Evolutionary conservation across 257 asterid species (phyloP).

Genomic region (Paraleonurus japonicus): DNA sequence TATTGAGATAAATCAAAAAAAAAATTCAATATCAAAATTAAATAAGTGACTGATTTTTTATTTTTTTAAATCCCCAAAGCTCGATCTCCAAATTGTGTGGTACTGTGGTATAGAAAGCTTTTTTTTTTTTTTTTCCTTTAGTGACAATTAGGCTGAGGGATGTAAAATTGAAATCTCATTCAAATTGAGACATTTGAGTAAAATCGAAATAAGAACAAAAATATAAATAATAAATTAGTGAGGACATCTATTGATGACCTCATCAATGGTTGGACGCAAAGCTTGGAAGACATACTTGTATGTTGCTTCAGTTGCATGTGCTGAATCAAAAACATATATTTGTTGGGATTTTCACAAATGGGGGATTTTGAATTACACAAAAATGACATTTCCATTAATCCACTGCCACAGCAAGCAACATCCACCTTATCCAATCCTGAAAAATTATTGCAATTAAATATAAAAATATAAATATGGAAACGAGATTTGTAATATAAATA

Average conservation of each 20-base stretch:
- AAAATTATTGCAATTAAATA: neutral
- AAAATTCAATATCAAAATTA: too few species aligned
- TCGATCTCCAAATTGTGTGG: too few species aligned
- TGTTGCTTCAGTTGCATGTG: conserved; percentile 56
- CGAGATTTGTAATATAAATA: too few species aligned
- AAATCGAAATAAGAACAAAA: neutral
- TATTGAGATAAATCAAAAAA: too few species aligned
- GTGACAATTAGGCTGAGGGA: too few species aligned
- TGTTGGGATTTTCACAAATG: conserved; percentile 39
- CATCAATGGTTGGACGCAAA: conserved; percentile 40
- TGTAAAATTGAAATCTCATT: too few species aligned
- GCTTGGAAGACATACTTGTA: conserved; percentile 34
- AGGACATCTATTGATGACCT: conserved; percentile 9
- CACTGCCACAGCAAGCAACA: conserved; percentile 66
- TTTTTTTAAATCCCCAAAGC: too few species aligned
- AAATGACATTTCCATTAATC: conserved; percentile 42
- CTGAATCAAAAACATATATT: conserved; percentile 52
- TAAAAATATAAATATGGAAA: too few species aligned
- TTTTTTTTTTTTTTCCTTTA: too few species aligned
- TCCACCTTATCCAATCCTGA: conserved; percentile 46
- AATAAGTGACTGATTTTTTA: too few species aligned
- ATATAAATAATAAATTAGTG: neutral
- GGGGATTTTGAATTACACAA: conserved; percentile 37
- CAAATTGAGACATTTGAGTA: too few species aligned
- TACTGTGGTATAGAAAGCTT: too few species aligned